Evolutionary conservation across 2,329 filamentous ascomycete genomes (phyloP).

Genomic region (Epichloe aotearoae): DNA sequence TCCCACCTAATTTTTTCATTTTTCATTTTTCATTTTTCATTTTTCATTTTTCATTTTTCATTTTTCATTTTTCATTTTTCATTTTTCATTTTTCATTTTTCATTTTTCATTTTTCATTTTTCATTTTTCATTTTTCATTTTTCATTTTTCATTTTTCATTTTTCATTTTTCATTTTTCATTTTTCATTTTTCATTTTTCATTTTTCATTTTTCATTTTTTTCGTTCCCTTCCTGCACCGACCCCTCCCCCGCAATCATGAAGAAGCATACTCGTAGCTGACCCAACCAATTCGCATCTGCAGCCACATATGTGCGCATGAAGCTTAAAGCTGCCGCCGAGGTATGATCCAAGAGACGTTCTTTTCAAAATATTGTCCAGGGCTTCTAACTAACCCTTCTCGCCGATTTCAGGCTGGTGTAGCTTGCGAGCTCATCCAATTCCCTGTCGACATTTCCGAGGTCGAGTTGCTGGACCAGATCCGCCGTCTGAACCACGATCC

Average conservation of each 20-base stretch:
- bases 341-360: conserved; percentile 28
- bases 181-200: background rate
- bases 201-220: background rate
- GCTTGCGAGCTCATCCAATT: conserved; percentile 76
- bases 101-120: background rate
- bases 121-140: background rate
- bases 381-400: background rate
- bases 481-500: conserved; percentile 75
- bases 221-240: background rate
- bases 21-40: background rate
- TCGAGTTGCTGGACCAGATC: conserved; percentile 76
- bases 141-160: background rate
- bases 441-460: conserved; percentile 66
- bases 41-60: background rate
- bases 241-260: conserved; percentile 5
- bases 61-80: background rate
- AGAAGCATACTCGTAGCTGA: background rate
- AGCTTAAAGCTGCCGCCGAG: conserved; percentile 91
- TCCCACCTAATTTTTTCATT: background rate
- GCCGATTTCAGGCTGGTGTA: conserved; percentile 61
- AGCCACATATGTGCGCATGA: conserved; percentile 99
- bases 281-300: conserved; percentile 15
- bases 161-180: background rate
- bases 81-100: background rate
- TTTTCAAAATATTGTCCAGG: background rate